These are phyloP conservation scores for Pistacia integerrima DNA, from an alignment of 345 rosid genomes.

Conservation along the genomic window DNA sequence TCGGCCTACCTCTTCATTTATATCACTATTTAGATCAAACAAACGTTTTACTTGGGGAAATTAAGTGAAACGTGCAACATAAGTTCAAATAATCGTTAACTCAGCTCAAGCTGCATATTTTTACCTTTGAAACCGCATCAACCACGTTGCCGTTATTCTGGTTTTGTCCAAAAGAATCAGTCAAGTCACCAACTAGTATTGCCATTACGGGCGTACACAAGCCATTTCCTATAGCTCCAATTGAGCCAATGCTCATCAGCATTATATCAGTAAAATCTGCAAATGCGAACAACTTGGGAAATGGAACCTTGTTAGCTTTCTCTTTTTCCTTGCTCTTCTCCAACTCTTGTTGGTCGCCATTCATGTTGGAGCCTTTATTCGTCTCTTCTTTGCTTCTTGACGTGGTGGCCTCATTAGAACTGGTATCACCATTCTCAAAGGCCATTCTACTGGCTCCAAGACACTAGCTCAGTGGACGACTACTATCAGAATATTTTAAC, in stretches of 20 bases:
- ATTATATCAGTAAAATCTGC: constrained; percentile 62
- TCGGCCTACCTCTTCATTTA: neutral
- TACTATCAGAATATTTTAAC: neutral
- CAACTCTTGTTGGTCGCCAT: constrained; percentile 23
- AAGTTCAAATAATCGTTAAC: neutral
- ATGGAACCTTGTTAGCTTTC: constrained; percentile 61
- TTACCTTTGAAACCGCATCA: constrained; percentile 58
- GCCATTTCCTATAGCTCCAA: constrained; percentile 79
- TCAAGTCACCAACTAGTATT: constrained; percentile 64
- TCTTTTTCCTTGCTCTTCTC: constrained; percentile 48
- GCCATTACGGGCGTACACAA: constrained; percentile 75
- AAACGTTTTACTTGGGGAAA: neutral
- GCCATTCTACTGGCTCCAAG: constrained; percentile 31
- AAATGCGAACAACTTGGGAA: constrained; percentile 72
- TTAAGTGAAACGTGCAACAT: neutral
- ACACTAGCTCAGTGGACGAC: neutral
- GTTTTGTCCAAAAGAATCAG: constrained; percentile 67
- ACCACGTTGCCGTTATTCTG: constrained; percentile 44
- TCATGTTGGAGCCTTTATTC: constrained; percentile 16
- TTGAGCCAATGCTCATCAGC: constrained; percentile 69
- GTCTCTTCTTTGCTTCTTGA: constrained; percentile 41
- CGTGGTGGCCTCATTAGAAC: constrained; percentile 40
- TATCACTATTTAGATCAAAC: neutral
- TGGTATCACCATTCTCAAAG: constrained; percentile 24
- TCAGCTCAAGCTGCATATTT: neutral